Evolutionary conservation across 805 yeast species (phyloP).

Genomic region (Nakazawaea ishiwadae): DNA sequence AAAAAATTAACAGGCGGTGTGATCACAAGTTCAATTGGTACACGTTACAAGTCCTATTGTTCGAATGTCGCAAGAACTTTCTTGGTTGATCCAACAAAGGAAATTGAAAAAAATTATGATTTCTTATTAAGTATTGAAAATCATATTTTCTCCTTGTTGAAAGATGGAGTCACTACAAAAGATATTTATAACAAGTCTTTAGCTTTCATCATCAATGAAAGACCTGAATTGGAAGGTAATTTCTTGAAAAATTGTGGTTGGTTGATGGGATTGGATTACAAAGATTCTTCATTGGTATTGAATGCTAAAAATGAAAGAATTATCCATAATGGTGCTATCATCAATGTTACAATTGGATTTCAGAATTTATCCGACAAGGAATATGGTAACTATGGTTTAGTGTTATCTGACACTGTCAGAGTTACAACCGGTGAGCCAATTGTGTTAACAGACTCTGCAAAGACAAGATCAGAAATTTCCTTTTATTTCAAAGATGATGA

Average conservation of each 20-base stretch:
- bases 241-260: slow-evolving; percentile 84
- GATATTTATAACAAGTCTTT: slow-evolving; percentile 62
- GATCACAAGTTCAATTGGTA: slow-evolving; percentile 77
- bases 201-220: slow-evolving; percentile 53
- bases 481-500: slow-evolving; percentile 78
- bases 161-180: slow-evolving; percentile 64
- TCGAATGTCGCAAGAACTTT: slow-evolving; percentile 86
- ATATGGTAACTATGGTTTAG: slow-evolving; percentile 60
- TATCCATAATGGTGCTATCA: slow-evolving; percentile 67
- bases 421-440: slow-evolving; percentile 59
- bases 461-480: slow-evolving; percentile 68
- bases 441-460: slow-evolving; percentile 70
- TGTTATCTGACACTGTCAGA: slow-evolving; percentile 77
- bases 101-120: slow-evolving; percentile 75
- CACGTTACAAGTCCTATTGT: slow-evolving; percentile 85
- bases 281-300: slow-evolving; percentile 72
- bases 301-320: slow-evolving; percentile 67
- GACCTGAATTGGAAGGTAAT: slow-evolving; percentile 58
- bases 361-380: slow-evolving; percentile 50
- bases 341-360: slow-evolving; percentile 76
- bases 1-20: slow-evolving; percentile 69
- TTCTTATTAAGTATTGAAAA: slow-evolving; percentile 67
- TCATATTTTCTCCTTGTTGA: slow-evolving; percentile 54
- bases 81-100: slow-evolving; percentile 80
- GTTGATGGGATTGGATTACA: slow-evolving; percentile 83